These are phyloP conservation scores for Nakazawaea wyomingensis DNA, from an alignment of 805 yeast genomes.

Conservation along the genomic window DNA sequence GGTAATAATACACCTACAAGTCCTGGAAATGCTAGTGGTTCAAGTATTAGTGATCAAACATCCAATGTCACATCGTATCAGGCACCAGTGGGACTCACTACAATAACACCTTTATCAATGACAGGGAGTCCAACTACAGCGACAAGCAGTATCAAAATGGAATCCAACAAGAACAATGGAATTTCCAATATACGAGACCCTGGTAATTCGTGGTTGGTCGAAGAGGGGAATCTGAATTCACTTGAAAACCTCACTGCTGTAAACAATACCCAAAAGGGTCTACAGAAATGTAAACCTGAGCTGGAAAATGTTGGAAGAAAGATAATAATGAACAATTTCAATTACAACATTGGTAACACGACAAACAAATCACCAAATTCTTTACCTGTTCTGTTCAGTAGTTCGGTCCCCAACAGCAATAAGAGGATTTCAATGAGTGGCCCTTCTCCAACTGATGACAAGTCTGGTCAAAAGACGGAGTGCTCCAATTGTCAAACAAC, in stretches of 20 bases:
- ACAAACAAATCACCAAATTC: slow-evolving; percentile 6
- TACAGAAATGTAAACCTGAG: slow-evolving; percentile 1
- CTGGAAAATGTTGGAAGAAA: slow-evolving; percentile 11
- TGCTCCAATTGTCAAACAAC: slow-evolving; percentile 55
- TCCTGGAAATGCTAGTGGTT: background rate
- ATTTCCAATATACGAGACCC: background rate
- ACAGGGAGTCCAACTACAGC: slow-evolving; percentile 12
- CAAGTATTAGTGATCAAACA: background rate
- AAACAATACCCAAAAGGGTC: background rate
- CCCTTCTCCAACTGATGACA: background rate
- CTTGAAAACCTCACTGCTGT: background rate
- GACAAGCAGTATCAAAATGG: slow-evolving; percentile 2
- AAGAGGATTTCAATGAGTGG: slow-evolving; percentile 7
- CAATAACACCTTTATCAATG: slow-evolving; percentile 12
- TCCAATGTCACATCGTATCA: background rate
- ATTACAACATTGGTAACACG: slow-evolving; percentile 2
- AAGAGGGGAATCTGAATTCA: background rate
- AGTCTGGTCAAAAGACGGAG: slow-evolving; percentile 19
- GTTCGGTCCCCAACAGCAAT: background rate
- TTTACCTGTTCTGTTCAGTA: background rate
- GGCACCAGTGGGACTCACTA: background rate
- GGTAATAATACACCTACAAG: background rate
- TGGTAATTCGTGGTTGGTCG: background rate
- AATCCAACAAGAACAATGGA: background rate
- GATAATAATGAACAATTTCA: slow-evolving; percentile 12